Conservation (phyloP, 1,284 basidiomycete species). For the Mycena sp. region DNA sequence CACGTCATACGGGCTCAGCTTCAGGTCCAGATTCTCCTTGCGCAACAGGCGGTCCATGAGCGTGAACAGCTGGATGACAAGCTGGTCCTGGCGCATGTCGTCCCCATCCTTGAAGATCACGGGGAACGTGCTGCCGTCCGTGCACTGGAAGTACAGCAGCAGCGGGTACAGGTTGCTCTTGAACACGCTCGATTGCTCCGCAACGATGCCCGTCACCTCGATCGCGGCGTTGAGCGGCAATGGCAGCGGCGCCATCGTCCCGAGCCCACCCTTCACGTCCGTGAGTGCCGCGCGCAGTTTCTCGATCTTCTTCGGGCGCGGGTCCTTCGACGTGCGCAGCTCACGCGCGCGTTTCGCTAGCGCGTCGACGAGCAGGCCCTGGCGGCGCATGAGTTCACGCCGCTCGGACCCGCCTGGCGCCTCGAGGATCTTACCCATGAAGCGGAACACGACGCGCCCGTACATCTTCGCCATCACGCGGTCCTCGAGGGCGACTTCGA, state of each 20-base stretch:
- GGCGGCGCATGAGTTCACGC: constrained; percentile 83
- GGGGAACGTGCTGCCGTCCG: constrained; percentile 83
- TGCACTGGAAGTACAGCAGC: constrained; percentile 88
- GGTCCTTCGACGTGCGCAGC: constrained; percentile 90
- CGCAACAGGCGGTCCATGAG: constrained; percentile 95
- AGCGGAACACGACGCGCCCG: constrained; percentile 87
- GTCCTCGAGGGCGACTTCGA: constrained; percentile 87
- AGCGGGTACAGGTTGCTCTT: constrained; percentile 97
- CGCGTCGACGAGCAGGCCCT: constrained; percentile 87
- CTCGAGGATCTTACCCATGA: constrained; percentile 87
- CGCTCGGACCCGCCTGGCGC: constrained; percentile 77
- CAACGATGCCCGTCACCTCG: constrained; percentile 83
- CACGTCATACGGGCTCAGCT: constrained; percentile 93
- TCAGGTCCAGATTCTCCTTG: constrained; percentile 96
- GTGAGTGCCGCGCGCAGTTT: constrained; percentile 86
- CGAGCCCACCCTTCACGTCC: constrained; percentile 86
- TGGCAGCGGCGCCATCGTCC: constrained; percentile 80
- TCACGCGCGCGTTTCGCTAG: constrained; percentile 89
- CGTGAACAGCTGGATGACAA: constrained; percentile 97
- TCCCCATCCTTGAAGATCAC: constrained; percentile 99
- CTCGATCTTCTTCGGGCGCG: constrained; percentile 97
- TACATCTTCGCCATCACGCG: constrained; percentile 92
- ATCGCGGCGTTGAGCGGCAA: constrained; percentile 91
- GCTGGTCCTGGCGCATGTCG: constrained; percentile 97
- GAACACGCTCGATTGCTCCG: constrained; percentile 95